Conservation (phyloP, 169 alveolate genomes). For the Plasmodium gallinaceum region DNA sequence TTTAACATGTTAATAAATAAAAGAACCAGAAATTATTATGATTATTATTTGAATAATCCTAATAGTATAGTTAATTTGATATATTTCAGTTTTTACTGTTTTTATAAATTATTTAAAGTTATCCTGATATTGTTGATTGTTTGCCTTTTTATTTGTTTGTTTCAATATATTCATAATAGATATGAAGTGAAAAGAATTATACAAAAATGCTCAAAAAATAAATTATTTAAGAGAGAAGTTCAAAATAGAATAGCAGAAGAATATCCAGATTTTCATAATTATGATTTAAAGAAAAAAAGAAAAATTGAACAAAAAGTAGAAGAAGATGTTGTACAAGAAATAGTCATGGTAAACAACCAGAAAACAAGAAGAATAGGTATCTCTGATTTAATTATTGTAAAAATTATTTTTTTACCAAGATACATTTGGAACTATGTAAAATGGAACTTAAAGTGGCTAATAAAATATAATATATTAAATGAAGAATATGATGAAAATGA, state of each 20-base stretch:
- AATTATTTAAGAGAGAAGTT: slow-evolving; percentile 44
- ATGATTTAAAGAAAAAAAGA: slow-evolving; percentile 23
- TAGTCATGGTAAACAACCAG: slow-evolving; percentile 3
- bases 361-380: not conserved
- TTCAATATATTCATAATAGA: slow-evolving; percentile 42
- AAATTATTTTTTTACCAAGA: slow-evolving; percentile 24
- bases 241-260: slow-evolving; percentile 11
- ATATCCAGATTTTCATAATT: slow-evolving; percentile 38
- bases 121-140: slow-evolving; percentile 17
- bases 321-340: slow-evolving; percentile 42
- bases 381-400: slow-evolving; percentile 20
- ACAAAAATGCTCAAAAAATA: slow-evolving; percentile 27
- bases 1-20: slow-evolving; percentile 39
- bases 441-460: slow-evolving; percentile 59
- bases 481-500: slow-evolving; percentile 57
- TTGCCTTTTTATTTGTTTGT: slow-evolving; percentile 11
- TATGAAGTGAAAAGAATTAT: slow-evolving; percentile 28
- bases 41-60: slow-evolving; percentile 60
- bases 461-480: slow-evolving; percentile 57
- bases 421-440: slow-evolving; percentile 11
- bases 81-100: slow-evolving; percentile 15
- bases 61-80: slow-evolving; percentile 56
- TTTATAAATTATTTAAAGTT: slow-evolving; percentile 45
- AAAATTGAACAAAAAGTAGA: slow-evolving; percentile 51
- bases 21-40: slow-evolving; percentile 46